Evolutionary conservation across 2,329 filamentous ascomycete genomes (phyloP).

Genomic region (Uncinocarpus reesii): DNA sequence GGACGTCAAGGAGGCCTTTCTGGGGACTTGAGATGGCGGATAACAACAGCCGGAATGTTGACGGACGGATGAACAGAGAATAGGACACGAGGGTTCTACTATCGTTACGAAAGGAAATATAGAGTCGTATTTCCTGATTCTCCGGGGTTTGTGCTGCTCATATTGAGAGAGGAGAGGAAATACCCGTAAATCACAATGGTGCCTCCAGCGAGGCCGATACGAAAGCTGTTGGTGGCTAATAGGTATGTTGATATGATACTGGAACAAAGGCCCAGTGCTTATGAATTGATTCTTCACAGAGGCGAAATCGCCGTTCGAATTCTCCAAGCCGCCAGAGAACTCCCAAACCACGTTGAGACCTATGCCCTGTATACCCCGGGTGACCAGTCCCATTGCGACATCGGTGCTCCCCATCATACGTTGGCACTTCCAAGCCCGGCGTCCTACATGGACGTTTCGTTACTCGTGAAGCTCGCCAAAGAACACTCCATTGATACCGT

Average conservation of each 20-base stretch:
- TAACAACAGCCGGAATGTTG: too few species aligned
- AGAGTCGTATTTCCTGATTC: too few species aligned
- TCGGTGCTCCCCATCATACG: conserved; percentile 40
- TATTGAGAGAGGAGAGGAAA: too few species aligned
- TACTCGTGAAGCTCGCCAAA: conserved; percentile 40
- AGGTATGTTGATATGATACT: conserved; percentile 30
- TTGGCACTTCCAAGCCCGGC: conserved; percentile 43
- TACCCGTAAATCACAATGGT: conserved; percentile 16
- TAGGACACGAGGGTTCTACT: too few species aligned
- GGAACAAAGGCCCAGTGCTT: neutral
- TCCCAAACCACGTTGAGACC: conserved; percentile 42
- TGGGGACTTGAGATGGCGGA: too few species aligned
- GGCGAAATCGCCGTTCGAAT: conserved; percentile 56
- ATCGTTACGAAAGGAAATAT: too few species aligned
- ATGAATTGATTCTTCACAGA: conserved; percentile 28
- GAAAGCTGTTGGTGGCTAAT: conserved; percentile 45
- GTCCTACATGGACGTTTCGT: conserved; percentile 45
- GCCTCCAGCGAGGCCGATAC: conserved; percentile 32
- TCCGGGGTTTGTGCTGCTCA: too few species aligned
- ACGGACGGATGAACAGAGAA: too few species aligned
- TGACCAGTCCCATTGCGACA: conserved; percentile 46
- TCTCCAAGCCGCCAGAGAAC: conserved; percentile 49
- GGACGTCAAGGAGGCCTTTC: neutral
- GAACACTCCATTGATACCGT: conserved; percentile 46
- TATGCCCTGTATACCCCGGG: conserved; percentile 46